Conservation (phyloP, 169 alveolate genomes). For the Eimeria acervulina region DNA sequence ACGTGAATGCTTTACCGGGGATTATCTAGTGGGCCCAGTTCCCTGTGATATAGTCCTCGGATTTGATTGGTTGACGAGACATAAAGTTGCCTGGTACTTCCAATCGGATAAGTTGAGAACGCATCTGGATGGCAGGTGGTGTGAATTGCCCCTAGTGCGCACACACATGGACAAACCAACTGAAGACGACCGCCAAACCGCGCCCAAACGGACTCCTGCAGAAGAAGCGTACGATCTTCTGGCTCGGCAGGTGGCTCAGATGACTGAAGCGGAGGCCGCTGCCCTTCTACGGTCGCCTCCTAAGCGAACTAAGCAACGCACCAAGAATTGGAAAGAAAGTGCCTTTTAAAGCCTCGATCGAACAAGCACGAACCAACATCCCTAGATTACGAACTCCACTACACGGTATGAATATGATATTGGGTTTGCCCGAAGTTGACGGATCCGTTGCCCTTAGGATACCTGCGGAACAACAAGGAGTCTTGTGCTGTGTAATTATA, state of each 20-base stretch:
- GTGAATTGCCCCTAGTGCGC: not conserved
- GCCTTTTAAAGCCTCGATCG: not conserved
- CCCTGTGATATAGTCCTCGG: not conserved
- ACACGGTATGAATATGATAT: not conserved
- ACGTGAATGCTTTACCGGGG: not conserved
- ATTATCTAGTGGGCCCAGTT: slow-evolving; percentile 20
- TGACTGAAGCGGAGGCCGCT: not conserved
- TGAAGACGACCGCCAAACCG: not conserved
- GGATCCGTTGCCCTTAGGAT: too few species aligned
- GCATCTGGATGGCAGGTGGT: not conserved
- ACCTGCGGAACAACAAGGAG: not conserved
- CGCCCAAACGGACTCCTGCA: not conserved
- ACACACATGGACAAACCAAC: not conserved
- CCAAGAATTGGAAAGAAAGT: not conserved
- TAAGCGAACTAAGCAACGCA: not conserved
- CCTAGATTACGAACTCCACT: not conserved
- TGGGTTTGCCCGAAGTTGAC: not conserved
- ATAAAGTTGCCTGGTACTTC: slow-evolving; percentile 13
- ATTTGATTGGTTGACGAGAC: not conserved
- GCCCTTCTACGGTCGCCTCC: not conserved
- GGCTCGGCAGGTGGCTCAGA: not conserved
- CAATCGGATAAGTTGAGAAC: not conserved
- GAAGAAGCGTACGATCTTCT: not conserved
- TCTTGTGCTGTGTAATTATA: not conserved
- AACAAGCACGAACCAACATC: not conserved